These are phyloP conservation scores for Clathrus columnatus DNA, from an alignment of 768 basidiomycete species.

Conservation along the genomic window DNA sequence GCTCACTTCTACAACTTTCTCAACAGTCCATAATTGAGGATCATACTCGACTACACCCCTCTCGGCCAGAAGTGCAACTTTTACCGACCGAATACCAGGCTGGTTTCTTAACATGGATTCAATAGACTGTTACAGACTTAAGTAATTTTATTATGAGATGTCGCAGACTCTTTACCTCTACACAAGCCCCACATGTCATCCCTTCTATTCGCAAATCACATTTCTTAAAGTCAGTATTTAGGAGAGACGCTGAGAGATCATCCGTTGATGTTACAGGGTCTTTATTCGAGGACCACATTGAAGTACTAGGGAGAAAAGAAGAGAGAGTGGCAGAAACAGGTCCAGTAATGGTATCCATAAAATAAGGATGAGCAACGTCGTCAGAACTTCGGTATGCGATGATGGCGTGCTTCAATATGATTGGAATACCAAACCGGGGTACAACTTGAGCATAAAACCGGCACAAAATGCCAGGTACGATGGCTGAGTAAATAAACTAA, in stretches of 20 bases:
- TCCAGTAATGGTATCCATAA: background rate
- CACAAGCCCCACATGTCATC: slow-evolving; percentile 87
- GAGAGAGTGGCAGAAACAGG: slow-evolving; percentile 5
- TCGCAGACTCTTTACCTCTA: slow-evolving; percentile 49
- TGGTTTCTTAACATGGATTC: slow-evolving; percentile 76
- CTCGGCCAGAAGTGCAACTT: slow-evolving; percentile 96
- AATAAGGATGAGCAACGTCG: background rate
- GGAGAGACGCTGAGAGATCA: background rate
- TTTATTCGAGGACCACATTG: slow-evolving; percentile 2
- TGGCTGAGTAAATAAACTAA: no score
- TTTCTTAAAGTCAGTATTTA: slow-evolving; percentile 23
- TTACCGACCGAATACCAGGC: slow-evolving; percentile 82
- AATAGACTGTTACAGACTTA: slow-evolving; percentile 46
- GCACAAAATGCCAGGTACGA: no score
- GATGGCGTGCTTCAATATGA: background rate
- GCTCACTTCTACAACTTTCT: slow-evolving; percentile 69
- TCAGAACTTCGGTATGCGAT: background rate
- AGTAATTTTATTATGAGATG: background rate
- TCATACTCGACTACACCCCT: slow-evolving; percentile 89
- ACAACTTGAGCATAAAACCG: no score
- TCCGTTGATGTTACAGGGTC: background rate
- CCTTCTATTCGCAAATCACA: slow-evolving; percentile 80
- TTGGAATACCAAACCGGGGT: background rate
- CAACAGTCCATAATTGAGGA: slow-evolving; percentile 65
- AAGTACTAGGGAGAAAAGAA: slow-evolving; percentile 5